Evolutionary conservation across 257 asterid genomes (phyloP).

Genomic region (Anisodus acutangulus): DNA sequence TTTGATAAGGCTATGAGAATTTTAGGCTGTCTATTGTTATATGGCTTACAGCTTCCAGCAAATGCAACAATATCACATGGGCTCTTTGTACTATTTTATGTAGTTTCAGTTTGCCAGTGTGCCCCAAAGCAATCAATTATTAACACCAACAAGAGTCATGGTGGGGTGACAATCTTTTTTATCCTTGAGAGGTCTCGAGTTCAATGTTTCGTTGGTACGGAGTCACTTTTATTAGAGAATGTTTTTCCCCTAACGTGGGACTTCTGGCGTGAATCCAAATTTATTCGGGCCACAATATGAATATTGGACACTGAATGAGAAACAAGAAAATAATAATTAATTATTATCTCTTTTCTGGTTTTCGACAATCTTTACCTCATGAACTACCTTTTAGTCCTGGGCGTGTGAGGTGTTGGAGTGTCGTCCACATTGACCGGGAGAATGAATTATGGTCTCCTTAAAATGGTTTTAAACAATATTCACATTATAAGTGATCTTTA

Average conservation of each 20-base stretch:
- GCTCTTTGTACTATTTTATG: constrained; percentile 19
- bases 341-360: not conserved
- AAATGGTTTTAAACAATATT: not conserved
- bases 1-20: not conserved
- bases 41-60: not conserved
- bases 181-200: too few relatives aligned
- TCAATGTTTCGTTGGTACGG: too few relatives aligned
- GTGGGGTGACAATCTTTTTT: too few relatives aligned
- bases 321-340: too few relatives aligned
- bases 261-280: too few relatives aligned
- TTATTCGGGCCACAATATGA: too few relatives aligned
- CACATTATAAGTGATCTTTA: not conserved
- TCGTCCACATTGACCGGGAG: not conserved
- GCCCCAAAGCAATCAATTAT: not conserved
- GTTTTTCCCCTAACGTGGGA: too few relatives aligned
- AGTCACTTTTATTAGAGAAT: too few relatives aligned
- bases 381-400: not conserved
- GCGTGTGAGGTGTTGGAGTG: not conserved
- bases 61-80: not conserved
- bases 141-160: too few relatives aligned
- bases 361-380: not conserved
- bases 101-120: not conserved
- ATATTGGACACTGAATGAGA: too few relatives aligned
- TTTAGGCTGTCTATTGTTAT: not conserved
- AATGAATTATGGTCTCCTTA: not conserved